Percentiles rank a stretch among this genome's conserved stretches.
These are phyloP conservation scores for Phylloporus scabripes DNA, from an alignment of 768 basidiomycete species.

Conservation along the genomic window DNA sequence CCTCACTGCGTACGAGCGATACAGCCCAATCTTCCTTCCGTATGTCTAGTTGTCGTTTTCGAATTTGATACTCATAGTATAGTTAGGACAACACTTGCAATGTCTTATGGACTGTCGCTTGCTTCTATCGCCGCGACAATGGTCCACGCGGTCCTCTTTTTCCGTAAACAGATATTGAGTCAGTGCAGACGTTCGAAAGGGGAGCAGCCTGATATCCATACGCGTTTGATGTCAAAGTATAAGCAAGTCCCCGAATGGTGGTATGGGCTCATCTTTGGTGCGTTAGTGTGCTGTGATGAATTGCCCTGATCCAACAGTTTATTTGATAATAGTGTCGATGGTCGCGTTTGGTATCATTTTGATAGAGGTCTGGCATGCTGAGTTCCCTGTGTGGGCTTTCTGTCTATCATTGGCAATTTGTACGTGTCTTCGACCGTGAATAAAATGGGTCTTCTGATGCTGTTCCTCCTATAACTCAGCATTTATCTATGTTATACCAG, in stretches of 20 bases:
- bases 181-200: constrained; percentile 64
- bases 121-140: constrained; percentile 73
- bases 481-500: constrained; percentile 66
- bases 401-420: constrained; percentile 27
- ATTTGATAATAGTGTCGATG: constrained; percentile 33
- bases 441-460: background rate
- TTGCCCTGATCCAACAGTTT: background rate
- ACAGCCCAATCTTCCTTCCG: constrained; percentile 61
- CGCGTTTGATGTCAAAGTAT: constrained; percentile 52
- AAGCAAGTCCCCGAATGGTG: constrained; percentile 59
- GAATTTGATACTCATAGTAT: background rate
- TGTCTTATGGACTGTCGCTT: constrained; percentile 80
- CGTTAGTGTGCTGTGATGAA: background rate
- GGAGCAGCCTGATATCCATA: constrained; percentile 75
- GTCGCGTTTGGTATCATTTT: constrained; percentile 54
- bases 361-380: constrained; percentile 57
- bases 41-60: constrained; percentile 5
- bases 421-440: no score
- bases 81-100: constrained; percentile 55
- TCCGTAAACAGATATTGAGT: constrained; percentile 52
- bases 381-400: constrained; percentile 41
- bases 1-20: constrained; percentile 46
- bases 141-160: constrained; percentile 37
- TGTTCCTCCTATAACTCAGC: constrained; percentile 14
- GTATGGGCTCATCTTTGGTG: constrained; percentile 36